Percentiles rank a stretch among this genome's conserved stretches.
Conservation (phyloP, 148 eudicot species). For the Tetragonia tetragonoides region DNA sequence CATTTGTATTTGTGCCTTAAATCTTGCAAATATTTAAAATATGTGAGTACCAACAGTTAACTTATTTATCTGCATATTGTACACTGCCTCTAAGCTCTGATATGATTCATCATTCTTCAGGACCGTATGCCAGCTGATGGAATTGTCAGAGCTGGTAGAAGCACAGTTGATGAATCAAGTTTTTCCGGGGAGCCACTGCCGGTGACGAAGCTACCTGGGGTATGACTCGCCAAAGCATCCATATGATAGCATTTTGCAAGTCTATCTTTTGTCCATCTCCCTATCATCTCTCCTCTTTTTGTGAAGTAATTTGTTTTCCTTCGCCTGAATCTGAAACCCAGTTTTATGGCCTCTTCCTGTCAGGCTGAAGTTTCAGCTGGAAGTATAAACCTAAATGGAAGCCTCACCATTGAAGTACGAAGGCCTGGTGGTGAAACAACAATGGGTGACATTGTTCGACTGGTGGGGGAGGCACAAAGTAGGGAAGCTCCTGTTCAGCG, state of each 20-base stretch:
- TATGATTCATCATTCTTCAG: conserved; percentile 38
- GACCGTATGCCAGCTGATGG: conserved; percentile 99
- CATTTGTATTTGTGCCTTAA: conserved; percentile 3
- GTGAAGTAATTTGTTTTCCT: neutral
- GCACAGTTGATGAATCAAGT: conserved; percentile 96
- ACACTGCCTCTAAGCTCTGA: conserved; percentile 2
- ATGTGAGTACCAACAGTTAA: neutral
- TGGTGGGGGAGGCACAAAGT: conserved; percentile 94
- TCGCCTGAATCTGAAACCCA: conserved; percentile 2
- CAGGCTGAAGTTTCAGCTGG: conserved; percentile 97
- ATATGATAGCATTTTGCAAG: neutral
- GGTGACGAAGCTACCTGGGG: conserved; percentile 90
- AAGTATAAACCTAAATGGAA: conserved; percentile 91
- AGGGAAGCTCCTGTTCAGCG: conserved; percentile 99
- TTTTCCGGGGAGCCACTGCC: conserved; percentile 95
- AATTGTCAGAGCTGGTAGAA: conserved; percentile 82
- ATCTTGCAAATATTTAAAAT: neutral
- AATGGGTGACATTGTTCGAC: conserved; percentile 91
- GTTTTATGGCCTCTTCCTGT: conserved; percentile 1
- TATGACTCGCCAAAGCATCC: conserved; percentile 20
- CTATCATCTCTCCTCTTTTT: neutral
- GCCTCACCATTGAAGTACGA: conserved; percentile 81
- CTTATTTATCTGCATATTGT: neutral
- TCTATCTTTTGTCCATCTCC: neutral
- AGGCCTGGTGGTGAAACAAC: conserved; percentile 93